Evolutionary conservation across 2,329 filamentous ascomycete genomes (phyloP), one percentile per base, ranked within the genome.

Genomic region (Bipolaris zeicola): DNA sequence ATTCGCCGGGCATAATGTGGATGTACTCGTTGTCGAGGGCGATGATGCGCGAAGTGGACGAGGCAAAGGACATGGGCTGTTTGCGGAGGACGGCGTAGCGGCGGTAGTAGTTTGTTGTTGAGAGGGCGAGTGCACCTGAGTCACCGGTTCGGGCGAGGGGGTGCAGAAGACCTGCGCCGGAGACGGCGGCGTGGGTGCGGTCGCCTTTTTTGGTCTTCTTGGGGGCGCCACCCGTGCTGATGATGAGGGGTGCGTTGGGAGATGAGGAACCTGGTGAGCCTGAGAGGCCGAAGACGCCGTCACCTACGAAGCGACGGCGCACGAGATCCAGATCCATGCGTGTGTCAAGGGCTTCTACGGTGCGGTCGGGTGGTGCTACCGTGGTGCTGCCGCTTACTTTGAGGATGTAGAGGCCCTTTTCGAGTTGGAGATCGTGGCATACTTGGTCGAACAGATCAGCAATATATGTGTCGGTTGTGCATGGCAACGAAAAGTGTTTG

Each of bases 11-110:
- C 83, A 92, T 89, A 66, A 96, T 92, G 75, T 94, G 90, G 60
- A 96, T 86, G 73, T 93, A 95, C 73, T 96, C 91, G 57, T 90
- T 90, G 66, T 94, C 91, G 63, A 96, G 91, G 44, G 89, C 87
- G 39, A 95, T 80, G 8, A 91, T 85, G 55, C 90, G 86, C 66
- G 92, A 89, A 58, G 90, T 90, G 68, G 89, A 85, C 3, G 86
- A 87, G 39, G 90, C 87, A 66, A 95, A 89, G 22, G 89, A 87
- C 84, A 95, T 91, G 7, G 89, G 88, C 75, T 93, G 90, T 76
- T 92, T 91, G 61, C 91, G 87, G 80, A 89, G 90, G 14, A 96
- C 91, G 11, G 86, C 87, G 76, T 92, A 95, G 65, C 88, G 89
- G 69, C 90, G 89, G 78, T 90, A 89, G 53, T 70, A 78, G 16